phyloP scores from a whole-genome alignment of 2,329 filamentous ascomycete species.

The Trichophyton simii region DNA sequence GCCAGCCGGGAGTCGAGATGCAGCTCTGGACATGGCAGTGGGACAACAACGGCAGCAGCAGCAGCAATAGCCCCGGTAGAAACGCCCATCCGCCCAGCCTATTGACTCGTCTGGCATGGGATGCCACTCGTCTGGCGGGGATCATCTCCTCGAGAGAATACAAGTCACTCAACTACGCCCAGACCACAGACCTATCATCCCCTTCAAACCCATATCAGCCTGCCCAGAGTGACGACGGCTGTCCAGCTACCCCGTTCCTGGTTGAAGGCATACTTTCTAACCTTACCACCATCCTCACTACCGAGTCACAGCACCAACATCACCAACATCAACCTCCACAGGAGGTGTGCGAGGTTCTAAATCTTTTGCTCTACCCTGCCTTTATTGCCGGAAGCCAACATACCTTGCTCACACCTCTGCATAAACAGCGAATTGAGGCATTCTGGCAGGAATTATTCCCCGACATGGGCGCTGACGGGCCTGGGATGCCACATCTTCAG shows the following conservation, averaged over 20 bases:
- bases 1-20: slow-evolving; percentile 9
- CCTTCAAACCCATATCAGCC: background rate
- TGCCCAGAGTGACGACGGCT: background rate
- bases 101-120: slow-evolving; percentile 6
- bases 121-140: slow-evolving; percentile 8
- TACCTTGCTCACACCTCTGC: background rate
- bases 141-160: slow-evolving; percentile 8
- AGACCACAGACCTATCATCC: background rate
- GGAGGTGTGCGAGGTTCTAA: slow-evolving; percentile 5
- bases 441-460: slow-evolving; percentile 9
- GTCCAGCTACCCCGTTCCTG: background rate
- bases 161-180: background rate
- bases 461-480: background rate
- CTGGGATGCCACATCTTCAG: slow-evolving; percentile 2
- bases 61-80: background rate
- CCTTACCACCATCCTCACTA: background rate
- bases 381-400: slow-evolving; percentile 9
- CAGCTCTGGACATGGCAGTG: slow-evolving; percentile 10
- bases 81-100: background rate
- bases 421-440: slow-evolving; percentile 5
- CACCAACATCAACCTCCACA: background rate
- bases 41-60: background rate
- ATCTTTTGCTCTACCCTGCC: slow-evolving; percentile 10
- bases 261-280: background rate
- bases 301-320: background rate